phyloP scores from a whole-genome alignment of 2,329 filamentous ascomycete genomes.

The Beauveria sp. region DNA sequence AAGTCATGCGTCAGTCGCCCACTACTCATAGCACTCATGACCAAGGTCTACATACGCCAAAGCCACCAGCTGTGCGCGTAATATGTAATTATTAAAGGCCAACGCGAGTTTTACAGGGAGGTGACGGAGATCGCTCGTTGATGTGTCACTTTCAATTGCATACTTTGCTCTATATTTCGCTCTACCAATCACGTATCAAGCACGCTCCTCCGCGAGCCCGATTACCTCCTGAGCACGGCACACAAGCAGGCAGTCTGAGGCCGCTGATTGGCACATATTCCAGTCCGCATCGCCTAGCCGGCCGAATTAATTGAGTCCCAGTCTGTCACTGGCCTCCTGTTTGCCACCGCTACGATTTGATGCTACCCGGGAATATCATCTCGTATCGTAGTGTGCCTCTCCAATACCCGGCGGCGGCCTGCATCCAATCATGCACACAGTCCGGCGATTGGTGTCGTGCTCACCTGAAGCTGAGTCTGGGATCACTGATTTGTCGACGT shows the following conservation, averaged over 20 bases:
- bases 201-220: neutral
- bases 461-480: neutral
- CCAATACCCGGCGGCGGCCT: neutral
- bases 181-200: neutral
- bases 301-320: neutral
- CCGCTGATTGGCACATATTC: neutral
- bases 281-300: neutral
- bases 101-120: no score
- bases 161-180: neutral
- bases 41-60: no score
- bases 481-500: neutral
- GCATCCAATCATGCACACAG: neutral
- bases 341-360: neutral
- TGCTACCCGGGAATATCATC: neutral
- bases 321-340: neutral
- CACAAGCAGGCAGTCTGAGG: neutral
- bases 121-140: no score
- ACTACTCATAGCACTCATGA: no score
- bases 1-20: no score
- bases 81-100: no score
- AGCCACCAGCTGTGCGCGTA: no score
- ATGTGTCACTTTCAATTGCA: no score
- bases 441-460: no score
- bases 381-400: neutral
- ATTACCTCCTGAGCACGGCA: neutral